Evolutionary conservation across 805 yeast species (phyloP).

Genomic region (Wickerhamiella azyma): DNA sequence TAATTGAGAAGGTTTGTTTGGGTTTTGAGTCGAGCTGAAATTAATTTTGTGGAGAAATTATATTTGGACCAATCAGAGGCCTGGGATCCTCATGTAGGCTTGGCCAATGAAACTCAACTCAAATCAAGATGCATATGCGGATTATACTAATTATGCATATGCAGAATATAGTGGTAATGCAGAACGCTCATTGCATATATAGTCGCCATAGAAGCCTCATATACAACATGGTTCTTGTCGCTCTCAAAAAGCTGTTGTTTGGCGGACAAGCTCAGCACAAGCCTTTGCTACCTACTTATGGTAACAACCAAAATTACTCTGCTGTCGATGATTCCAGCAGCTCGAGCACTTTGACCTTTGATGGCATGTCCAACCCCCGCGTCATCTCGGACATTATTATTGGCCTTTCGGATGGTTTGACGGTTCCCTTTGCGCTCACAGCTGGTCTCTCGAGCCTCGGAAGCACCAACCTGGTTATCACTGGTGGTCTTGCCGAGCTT

Average conservation of each 20-base stretch:
- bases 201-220: neutral
- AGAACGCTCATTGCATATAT: neutral
- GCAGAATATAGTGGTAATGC: neutral
- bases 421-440: constrained; percentile 97
- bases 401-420: constrained; percentile 88
- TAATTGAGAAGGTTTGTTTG: too few species aligned
- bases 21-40: too few species aligned
- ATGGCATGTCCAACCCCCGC: constrained; percentile 42
- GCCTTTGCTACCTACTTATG: constrained; percentile 22
- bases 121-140: constrained; percentile 3
- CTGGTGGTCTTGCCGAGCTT: constrained; percentile 96
- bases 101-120: constrained; percentile 6
- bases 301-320: constrained; percentile 9
- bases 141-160: neutral
- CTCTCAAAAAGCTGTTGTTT: constrained; percentile 22
- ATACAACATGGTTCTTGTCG: constrained; percentile 22
- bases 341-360: constrained; percentile 14
- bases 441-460: constrained; percentile 92
- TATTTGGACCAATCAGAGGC: neutral
- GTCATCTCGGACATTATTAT: constrained; percentile 87
- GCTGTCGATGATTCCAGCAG: constrained; percentile 12
- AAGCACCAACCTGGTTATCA: constrained; percentile 75
- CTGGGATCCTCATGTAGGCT: neutral
- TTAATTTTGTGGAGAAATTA: too few species aligned
- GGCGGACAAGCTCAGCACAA: constrained; percentile 17